These are phyloP conservation scores for Globisporangium cystogenes DNA, from an alignment of 352 stramenopile genomes.

Conservation along the genomic window DNA sequence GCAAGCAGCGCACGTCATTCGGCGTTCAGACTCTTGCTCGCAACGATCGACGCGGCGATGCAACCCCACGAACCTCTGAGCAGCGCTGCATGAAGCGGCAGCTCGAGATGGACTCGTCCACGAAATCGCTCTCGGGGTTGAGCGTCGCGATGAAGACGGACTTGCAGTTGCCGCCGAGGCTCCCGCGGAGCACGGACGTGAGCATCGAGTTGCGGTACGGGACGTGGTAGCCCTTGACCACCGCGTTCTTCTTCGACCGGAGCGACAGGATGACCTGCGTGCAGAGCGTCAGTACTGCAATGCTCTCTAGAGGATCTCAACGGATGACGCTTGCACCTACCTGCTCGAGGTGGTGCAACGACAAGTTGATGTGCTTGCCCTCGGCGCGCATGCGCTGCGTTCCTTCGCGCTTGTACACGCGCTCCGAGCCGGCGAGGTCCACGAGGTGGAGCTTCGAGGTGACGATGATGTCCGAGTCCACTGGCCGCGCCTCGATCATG, in stretches of 20 bases:
- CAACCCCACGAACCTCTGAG: conserved; percentile 51
- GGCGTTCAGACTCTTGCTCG: background rate
- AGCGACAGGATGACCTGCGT: conserved; percentile 92
- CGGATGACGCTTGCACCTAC: no score
- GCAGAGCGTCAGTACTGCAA: no score
- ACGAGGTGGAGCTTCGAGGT: conserved; percentile 93
- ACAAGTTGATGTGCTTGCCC: conserved; percentile 95
- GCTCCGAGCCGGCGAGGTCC: conserved; percentile 94
- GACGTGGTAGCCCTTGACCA: conserved; percentile 73
- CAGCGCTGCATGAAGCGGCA: conserved; percentile 96
- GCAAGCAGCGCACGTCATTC: background rate
- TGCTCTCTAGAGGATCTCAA: background rate
- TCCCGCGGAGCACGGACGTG: conserved; percentile 93
- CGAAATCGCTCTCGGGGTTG: conserved; percentile 83
- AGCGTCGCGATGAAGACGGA: conserved; percentile 96
- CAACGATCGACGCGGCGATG: no score
- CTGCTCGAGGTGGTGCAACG: conserved; percentile 93
- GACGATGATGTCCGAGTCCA: conserved; percentile 72
- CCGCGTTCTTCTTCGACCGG: conserved; percentile 53
- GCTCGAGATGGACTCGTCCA: conserved; percentile 93
- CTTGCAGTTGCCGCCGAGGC: conserved; percentile 95
- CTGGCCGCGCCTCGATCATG: conserved; percentile 77
- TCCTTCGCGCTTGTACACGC: conserved; percentile 92
- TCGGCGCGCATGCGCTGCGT: conserved; percentile 89
- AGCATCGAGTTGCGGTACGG: conserved; percentile 97